Evolutionary conservation across 2,329 filamentous ascomycete species (phyloP), one percentile per base, ranked within the genome.

Genomic region (Talaromyces piceae): DNA sequence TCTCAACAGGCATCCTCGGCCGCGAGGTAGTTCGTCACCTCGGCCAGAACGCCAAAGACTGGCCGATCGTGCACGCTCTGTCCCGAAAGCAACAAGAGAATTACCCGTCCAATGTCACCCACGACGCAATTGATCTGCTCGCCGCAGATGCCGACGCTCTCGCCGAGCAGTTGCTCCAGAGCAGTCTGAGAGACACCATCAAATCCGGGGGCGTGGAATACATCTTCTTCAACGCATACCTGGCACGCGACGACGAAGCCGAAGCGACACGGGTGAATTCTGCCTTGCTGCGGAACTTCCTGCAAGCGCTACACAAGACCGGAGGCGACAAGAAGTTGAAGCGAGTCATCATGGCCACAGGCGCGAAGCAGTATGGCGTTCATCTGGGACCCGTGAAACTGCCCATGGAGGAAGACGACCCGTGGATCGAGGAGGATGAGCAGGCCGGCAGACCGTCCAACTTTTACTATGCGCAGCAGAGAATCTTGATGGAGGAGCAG

Each of bases 401-500:
- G 54, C 76, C 75, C 1, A 70, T 78, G 65, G 57, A 67, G 9
- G 75, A 80, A 57, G 62, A 67, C 12, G 74, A 77, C 50, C 69
- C 70, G 1, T 73, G 70, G 68, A 62, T 77, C 3, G 67, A 68
- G 7, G 65, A 64, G 2, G 47, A 47, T 3, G 62, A 65, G 11
- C 67, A 69, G 47, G 57, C 62, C 27, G 30, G 13, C 13, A 27
- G 46, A 23, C 70, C 69, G 3, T 68, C 69, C 2, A 79, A 76
- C 60, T 79, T 79, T 59, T 79, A 79, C 59, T 78, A 77, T 57
- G 59, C 64, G 30, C 76, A 78, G 58, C 72, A 80, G 57, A 63
- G 68, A 22, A 70, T 76, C 49, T 61, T 79, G 2, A 55, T 58
- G 16, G 58, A 68, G 0, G 63, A 59, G 13, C 63, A 63, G 23